These are phyloP conservation scores for Pluteus cervinus DNA, from an alignment of 768 basidiomycete species.

Conservation along the genomic window DNA sequence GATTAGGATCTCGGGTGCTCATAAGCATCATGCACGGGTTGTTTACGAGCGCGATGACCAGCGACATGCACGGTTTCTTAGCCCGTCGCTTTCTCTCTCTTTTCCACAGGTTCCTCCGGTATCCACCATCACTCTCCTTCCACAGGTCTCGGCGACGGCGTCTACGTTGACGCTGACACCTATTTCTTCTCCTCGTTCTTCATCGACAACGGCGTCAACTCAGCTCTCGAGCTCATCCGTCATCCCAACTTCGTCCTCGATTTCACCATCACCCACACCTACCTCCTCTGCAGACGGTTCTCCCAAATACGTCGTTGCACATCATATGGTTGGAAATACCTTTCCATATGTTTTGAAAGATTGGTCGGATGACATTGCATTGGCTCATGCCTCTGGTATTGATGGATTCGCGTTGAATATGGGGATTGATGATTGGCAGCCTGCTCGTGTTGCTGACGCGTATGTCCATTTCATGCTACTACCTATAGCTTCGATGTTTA, in stretches of 20 bases:
- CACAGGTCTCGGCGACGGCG: constrained; percentile 9
- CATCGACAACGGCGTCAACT: constrained; percentile 5
- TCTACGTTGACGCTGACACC: not conserved
- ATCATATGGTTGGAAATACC: constrained; percentile 64
- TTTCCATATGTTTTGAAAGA: constrained; percentile 50
- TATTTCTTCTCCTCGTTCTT: constrained; percentile 2
- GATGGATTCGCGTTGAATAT: constrained; percentile 72
- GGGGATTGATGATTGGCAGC: constrained; percentile 60
- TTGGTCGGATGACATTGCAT: constrained; percentile 44
- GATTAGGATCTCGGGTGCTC: too few species aligned
- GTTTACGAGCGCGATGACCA: too few species aligned
- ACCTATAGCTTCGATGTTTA: constrained; percentile 1
- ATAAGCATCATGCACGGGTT: too few species aligned
- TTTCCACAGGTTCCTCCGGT: too few species aligned
- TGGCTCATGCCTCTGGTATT: constrained; percentile 53
- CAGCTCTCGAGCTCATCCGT: not conserved
- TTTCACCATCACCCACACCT: too few species aligned
- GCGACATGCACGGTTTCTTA: too few species aligned
- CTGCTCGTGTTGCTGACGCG: constrained; percentile 56
- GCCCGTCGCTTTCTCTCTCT: too few species aligned
- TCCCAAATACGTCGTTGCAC: constrained; percentile 47
- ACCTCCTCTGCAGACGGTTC: constrained; percentile 13
- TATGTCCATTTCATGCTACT: constrained; percentile 25
- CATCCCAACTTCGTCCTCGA: constrained; percentile 2
- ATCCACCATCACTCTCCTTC: constrained; percentile 13